A percentile compares a stretch with the other conserved stretches of the same genome.
Conservation (phyloP, 2,329 filamentous ascomycete species). For the Stemphylium lycopersici region DNA sequence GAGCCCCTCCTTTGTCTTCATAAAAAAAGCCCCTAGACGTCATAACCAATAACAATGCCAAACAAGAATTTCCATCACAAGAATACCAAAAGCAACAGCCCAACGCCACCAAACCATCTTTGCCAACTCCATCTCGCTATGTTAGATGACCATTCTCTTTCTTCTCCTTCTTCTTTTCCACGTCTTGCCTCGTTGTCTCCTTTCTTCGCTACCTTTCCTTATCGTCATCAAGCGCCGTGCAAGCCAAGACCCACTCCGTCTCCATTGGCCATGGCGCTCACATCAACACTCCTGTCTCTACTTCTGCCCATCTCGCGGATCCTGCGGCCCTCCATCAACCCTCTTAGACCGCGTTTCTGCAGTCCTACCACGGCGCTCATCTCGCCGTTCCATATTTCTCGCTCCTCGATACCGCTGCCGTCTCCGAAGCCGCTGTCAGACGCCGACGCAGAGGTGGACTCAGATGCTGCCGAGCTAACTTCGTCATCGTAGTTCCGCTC, state of each 20-base stretch:
- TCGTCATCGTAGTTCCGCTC: constrained; percentile 42
- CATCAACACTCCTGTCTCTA: constrained; percentile 44
- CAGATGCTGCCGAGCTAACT: constrained; percentile 41
- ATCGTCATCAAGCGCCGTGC: constrained; percentile 22
- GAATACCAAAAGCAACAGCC: too few species aligned
- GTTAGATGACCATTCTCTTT: constrained; percentile 8
- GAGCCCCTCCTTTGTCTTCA: too few species aligned
- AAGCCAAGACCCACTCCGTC: constrained; percentile 39
- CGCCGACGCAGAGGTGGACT: constrained; percentile 39
- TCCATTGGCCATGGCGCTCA: constrained; percentile 23
- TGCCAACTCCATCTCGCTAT: constrained; percentile 17
- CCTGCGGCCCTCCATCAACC: constrained; percentile 90
- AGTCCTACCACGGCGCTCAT: constrained; percentile 89
- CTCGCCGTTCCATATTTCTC: constrained; percentile 80
- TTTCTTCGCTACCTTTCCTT: not conserved
- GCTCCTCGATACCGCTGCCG: constrained; percentile 47
- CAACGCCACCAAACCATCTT: not conserved
- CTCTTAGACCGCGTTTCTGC: constrained; percentile 89
- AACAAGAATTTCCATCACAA: too few species aligned
- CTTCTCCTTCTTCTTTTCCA: not conserved
- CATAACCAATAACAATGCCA: too few species aligned
- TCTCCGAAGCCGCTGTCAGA: constrained; percentile 45
- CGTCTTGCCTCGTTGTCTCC: not conserved
- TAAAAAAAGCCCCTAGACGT: too few species aligned
- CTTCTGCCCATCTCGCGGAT: constrained; percentile 72